Conservation (phyloP, 2,329 filamentous ascomycete species). For the Colletotrichum somersetense region DNA sequence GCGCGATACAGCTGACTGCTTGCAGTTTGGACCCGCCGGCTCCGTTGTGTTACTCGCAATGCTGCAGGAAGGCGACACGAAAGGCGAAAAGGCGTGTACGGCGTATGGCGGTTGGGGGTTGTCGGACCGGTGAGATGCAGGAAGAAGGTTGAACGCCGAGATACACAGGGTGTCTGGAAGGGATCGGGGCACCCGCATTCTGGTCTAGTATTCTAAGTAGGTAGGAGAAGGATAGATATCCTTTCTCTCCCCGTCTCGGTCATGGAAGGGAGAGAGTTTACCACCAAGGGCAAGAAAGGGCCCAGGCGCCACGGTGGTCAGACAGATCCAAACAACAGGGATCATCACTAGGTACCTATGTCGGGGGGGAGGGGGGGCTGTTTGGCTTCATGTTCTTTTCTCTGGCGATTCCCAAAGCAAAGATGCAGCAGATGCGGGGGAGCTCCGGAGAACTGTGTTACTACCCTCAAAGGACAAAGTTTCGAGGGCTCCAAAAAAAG, state of each 20-base stretch:
- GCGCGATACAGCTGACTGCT: constrained; percentile 6
- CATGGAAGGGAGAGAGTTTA: neutral
- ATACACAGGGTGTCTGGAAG: neutral
- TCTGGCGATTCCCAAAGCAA: neutral
- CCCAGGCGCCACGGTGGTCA: neutral
- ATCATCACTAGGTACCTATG: neutral
- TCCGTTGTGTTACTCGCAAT: neutral
- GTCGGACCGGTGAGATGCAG: neutral
- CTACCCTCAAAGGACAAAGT: neutral
- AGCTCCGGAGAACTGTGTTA: constrained; percentile 2
- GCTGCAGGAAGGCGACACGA: constrained; percentile 8
- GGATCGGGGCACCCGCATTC: neutral
- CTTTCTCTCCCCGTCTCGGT: neutral
- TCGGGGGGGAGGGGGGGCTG: neutral
- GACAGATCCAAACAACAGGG: neutral
- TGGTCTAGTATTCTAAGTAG: neutral
- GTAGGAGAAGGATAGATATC: neutral
- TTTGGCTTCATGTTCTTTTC: constrained; percentile 2
- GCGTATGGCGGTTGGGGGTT: neutral
- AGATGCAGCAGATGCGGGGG: constrained; percentile 29
- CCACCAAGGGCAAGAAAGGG: neutral
- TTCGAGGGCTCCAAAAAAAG: neutral
- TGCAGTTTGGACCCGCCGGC: neutral
- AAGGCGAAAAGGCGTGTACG: neutral
- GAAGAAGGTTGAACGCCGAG: neutral